Base-by-base conservation (phyloP, 2,329 filamentous ascomycete species). In the Allantophomopsis cytisporea region DNA sequence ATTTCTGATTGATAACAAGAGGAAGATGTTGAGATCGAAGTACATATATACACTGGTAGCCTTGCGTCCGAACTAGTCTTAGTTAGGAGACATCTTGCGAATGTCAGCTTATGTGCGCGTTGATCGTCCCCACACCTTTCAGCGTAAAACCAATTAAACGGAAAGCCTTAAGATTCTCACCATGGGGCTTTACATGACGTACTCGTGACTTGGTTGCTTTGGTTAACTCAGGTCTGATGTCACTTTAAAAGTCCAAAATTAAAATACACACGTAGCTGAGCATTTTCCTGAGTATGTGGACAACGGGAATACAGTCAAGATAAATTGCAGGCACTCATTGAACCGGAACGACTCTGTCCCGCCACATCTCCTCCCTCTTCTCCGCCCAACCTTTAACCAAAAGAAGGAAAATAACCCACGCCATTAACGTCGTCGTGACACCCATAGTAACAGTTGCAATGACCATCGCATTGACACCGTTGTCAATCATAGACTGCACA, bases 401-500 rank as follows among this genome's bases (percentile, higher is more conserved):
- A 41, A 41, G 20, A 31, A 36, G 18, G 30, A 41, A 41, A 20
- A 41, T 41, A 31, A 38, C 35, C 39, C 39, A 41, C 23, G 35
- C 39, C 35, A 41, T 41, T 38, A 41, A 18, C 35, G 28, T 38
- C 21, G 39, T 35, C 15, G 39, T 41, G 35, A 38, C 23, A 33
- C 39, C 35, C 39, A 41, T 41, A 21, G 23, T 38, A 31, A 41
- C 35, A 31, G 35, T 41, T 17, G 39, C 34, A 31, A 38, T 35
- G 30, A 38, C 14, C 35, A 41, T 41, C 18, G 35, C 35, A 38
- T 37, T 37, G 35, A 41, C 32, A 36, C 35, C 28, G 16, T 39
- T 42, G 17, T 42, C 37, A 42, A 39, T 39, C 40, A 42, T 42
- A 20, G 40, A 39, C 32, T 42, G 40, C 8, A 42, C 37, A 17